Conservation (phyloP, 2,329 filamentous ascomycete species). For the Pseudodiploospora longispora region DNA sequence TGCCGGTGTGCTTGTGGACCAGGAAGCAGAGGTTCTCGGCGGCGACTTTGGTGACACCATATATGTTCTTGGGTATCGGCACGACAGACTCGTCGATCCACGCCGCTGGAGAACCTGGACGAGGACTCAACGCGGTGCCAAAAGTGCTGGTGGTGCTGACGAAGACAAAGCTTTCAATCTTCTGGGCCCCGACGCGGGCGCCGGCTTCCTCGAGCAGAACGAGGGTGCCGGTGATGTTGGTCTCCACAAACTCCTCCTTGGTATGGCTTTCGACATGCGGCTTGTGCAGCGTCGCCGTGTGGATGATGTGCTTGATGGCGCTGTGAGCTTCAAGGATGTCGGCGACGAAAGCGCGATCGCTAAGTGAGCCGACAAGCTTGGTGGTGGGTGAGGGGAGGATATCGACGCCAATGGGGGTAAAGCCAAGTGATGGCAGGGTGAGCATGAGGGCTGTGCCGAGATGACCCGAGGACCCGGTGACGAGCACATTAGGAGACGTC, state of each 20-base stretch:
- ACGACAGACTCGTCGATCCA: constrained; percentile 36
- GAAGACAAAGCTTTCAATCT: constrained; percentile 34
- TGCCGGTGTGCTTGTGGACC: constrained; percentile 26
- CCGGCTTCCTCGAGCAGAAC: constrained; percentile 31
- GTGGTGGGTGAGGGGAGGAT: constrained; percentile 31
- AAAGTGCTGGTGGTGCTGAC: constrained; percentile 40
- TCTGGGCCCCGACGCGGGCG: constrained; percentile 11
- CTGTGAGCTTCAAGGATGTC: constrained; percentile 22
- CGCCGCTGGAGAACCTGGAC: constrained; percentile 26
- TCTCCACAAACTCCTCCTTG: constrained; percentile 35
- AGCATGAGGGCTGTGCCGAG: constrained; percentile 39
- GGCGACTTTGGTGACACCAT: constrained; percentile 39
- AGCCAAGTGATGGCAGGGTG: constrained; percentile 28
- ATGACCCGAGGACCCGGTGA: constrained; percentile 39
- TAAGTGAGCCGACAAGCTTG: constrained; percentile 27
- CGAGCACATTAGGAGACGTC: constrained; percentile 25
- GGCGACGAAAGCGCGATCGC: constrained; percentile 25
- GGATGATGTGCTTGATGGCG: constrained; percentile 32
- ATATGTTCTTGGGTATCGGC: constrained; percentile 38
- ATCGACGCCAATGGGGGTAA: constrained; percentile 35
- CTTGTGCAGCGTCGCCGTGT: constrained; percentile 40
- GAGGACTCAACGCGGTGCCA: constrained; percentile 30
- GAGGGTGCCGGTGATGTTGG: constrained; percentile 36
- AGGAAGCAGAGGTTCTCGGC: constrained; percentile 40
- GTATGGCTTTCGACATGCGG: constrained; percentile 37